Base-by-base conservation (phyloP, 805 yeast genomes). In the Kodamaea restingae region DNA sequence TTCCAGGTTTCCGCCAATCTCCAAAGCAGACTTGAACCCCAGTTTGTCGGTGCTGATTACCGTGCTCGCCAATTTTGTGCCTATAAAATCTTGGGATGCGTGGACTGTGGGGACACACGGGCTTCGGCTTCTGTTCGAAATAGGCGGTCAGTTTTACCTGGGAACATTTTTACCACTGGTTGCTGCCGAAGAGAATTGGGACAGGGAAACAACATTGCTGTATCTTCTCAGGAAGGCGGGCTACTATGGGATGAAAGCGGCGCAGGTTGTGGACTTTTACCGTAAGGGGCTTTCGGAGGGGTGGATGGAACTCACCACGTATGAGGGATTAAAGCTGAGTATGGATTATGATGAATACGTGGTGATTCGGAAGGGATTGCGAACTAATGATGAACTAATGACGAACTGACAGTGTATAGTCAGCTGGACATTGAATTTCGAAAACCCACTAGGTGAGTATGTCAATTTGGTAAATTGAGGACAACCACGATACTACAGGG, bases 111-210 rank as follows among this genome's bases (percentile, higher is more conserved):
- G 98, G 0, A 55, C 53, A 10, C 93, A 93, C 58, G 98, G 98
- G 0, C 74, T 93, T 14, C 71, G 78, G 40, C 73, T 88, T 4
- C 56, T 63, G 12, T 78, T 87, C 49, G 54, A 54, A 8, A 51
- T 63, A 15, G 49, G 55, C 6, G 71, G 73, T 2, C 53, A 61
- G 3, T 43, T 54, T 0, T 71, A 67, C 39, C 75, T 82, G 36
- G 88, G 97, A 0, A 93, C 98, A 0, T 93, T 88, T 49, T 62
- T 93, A 29, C 98, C 98, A 0, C 84, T 80, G 30, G 98, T 93
- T 1, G 95, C 96, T 15, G 71, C 65, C 4, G 98, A 91, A 48
- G 95, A 90, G 49, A 79, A 76, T 1, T 88, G 96, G 96, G 74
- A 73, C 47, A 75, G 84, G 50, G 62, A 65, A 12, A 81, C 84